These are phyloP conservation scores for Phialemoniopsis sp. DNA, from an alignment of 2,329 filamentous ascomycete species.

Conservation along the genomic window DNA sequence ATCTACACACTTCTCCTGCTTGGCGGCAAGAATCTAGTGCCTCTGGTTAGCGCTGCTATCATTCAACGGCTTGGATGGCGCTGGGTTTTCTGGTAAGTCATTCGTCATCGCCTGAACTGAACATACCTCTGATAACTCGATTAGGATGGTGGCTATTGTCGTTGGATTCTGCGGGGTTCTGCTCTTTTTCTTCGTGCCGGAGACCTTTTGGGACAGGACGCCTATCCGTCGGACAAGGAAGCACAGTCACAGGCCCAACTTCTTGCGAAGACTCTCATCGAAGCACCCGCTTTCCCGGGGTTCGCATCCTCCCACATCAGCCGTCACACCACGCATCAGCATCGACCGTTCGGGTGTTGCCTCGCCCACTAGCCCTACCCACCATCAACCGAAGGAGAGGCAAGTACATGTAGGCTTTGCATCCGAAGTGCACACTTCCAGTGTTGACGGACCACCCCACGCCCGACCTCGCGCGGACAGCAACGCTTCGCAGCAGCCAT, in stretches of 20 bases:
- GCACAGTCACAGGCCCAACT: slow-evolving; percentile 22
- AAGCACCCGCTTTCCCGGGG: slow-evolving; percentile 18
- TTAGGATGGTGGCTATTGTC: slow-evolving; percentile 76
- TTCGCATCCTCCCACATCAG: background rate
- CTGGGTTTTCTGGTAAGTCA: slow-evolving; percentile 78
- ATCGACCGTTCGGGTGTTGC: background rate
- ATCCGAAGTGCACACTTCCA: slow-evolving; percentile 1
- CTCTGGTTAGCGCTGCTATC: slow-evolving; percentile 79
- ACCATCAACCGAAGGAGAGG: slow-evolving; percentile 5
- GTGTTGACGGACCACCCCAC: too few species aligned
- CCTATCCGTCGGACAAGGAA: slow-evolving; percentile 43
- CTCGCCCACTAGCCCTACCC: slow-evolving; percentile 1
- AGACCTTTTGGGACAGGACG: slow-evolving; percentile 92
- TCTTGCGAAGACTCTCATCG: slow-evolving; percentile 45
- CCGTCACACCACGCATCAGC: slow-evolving; percentile 2
- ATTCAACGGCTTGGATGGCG: slow-evolving; percentile 78
- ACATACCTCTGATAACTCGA: slow-evolving; percentile 4
- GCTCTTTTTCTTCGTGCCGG: slow-evolving; percentile 86
- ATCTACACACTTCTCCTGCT: slow-evolving; percentile 88
- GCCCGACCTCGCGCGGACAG: too few species aligned
- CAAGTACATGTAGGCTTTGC: slow-evolving; percentile 23
- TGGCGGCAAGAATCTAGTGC: slow-evolving; percentile 87
- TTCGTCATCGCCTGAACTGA: background rate
- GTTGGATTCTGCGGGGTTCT: slow-evolving; percentile 66
- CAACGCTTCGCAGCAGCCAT: too few species aligned